Percentiles rank a stretch among this genome's conserved stretches.
Conservation (phyloP, 1,284 basidiomycete genomes). For the Caloboletus inedulis region DNA sequence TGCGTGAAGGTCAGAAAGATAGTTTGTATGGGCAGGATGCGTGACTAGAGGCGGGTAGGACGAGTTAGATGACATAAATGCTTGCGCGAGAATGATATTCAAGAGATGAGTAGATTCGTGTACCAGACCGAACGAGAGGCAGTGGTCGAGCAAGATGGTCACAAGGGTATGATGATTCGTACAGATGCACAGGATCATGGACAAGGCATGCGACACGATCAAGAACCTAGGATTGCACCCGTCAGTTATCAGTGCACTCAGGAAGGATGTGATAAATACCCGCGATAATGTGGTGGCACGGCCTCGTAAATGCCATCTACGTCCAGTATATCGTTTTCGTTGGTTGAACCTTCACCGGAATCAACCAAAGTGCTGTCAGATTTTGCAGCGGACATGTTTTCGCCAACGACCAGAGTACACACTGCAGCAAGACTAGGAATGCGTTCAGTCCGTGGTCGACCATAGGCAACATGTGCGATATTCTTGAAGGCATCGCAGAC, state of each 20-base stretch:
- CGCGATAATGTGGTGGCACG: conserved; percentile 47
- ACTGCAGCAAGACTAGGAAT: conserved; percentile 43
- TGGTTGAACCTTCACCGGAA: conserved; percentile 24
- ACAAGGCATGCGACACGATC: conserved; percentile 50
- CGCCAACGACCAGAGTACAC: conserved; percentile 49
- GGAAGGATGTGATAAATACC: conserved; percentile 33
- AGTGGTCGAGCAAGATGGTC: conserved; percentile 45
- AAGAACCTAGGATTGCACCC: conserved; percentile 38
- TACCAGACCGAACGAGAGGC: conserved; percentile 39
- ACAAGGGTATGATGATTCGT: conserved; percentile 46
- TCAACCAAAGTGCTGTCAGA: conserved; percentile 21
- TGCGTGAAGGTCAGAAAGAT: conserved; percentile 37
- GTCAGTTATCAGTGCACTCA: conserved; percentile 4
- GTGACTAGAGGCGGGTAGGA: conserved; percentile 29
- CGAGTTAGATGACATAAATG: conserved; percentile 25
- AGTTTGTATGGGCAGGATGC: conserved; percentile 44
- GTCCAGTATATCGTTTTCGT: conserved; percentile 34
- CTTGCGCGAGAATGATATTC: conserved; percentile 36
- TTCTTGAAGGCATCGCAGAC: conserved; percentile 54
- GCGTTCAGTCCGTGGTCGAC: conserved; percentile 18
- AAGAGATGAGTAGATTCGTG: conserved; percentile 46
- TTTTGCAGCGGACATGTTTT: conserved; percentile 36
- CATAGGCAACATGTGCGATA: conserved; percentile 37
- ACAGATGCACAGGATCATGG: conserved; percentile 44
- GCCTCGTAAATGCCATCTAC: conserved; percentile 47